Conservation (phyloP, 352 stramenopile genomes). For the Globisporangium megalacanthum region DNA sequence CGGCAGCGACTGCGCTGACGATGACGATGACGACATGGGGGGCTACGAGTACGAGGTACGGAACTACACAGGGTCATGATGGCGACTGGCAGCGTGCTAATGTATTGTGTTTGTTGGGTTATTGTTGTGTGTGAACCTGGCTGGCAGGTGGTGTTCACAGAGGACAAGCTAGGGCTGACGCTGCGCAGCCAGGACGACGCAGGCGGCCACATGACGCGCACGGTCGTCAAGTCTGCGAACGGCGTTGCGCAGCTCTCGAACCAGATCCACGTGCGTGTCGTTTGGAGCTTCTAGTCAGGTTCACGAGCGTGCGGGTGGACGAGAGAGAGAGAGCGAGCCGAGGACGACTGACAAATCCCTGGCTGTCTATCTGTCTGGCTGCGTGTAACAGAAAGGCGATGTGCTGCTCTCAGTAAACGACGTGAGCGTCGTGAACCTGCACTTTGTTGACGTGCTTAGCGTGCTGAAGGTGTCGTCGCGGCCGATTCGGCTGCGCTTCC, state of each 20-base stretch:
- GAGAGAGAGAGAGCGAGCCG: neutral
- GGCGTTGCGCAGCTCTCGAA: constrained; percentile 46
- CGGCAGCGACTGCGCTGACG: neutral
- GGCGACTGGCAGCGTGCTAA: neutral
- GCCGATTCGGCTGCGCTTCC: constrained; percentile 65
- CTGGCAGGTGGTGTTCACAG: constrained; percentile 43
- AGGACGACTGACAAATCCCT: too few relatives aligned
- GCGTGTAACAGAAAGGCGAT: constrained; percentile 48
- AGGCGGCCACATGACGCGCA: constrained; percentile 22
- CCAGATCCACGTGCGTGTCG: constrained; percentile 35
- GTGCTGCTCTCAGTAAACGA: constrained; percentile 65
- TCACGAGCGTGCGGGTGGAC: too few relatives aligned
- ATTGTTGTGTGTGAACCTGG: neutral
- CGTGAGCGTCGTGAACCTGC: constrained; percentile 53
- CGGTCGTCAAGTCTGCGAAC: constrained; percentile 51
- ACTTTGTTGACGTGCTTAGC: constrained; percentile 59
- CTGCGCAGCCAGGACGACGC: constrained; percentile 31
- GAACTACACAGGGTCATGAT: neutral
- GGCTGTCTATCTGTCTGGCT: neutral
- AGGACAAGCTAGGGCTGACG: constrained; percentile 53
- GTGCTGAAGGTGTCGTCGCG: constrained; percentile 65
- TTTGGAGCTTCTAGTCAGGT: neutral
- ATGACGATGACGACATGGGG: constrained; percentile 5
- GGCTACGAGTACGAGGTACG: constrained; percentile 14
- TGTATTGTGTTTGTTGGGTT: too few relatives aligned